These are phyloP conservation scores for Panus rudis DNA, from an alignment of 768 basidiomycete species.

Conservation along the genomic window DNA sequence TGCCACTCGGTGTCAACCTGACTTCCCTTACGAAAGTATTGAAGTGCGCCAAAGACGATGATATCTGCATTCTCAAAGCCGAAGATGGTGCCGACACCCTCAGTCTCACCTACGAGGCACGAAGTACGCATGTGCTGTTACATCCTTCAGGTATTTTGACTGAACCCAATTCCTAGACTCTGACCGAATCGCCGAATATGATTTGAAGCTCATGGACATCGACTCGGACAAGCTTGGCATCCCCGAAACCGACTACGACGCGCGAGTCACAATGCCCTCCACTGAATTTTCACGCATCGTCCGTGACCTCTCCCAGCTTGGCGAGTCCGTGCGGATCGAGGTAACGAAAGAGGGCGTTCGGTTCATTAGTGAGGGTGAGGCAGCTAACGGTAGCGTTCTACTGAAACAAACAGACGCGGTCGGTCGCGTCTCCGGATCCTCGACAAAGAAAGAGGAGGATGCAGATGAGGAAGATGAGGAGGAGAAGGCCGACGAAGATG, in stretches of 20 bases:
- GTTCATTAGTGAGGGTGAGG: slow-evolving; percentile 89
- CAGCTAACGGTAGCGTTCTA: slow-evolving; percentile 83
- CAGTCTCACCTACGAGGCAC: slow-evolving; percentile 84
- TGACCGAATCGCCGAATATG: slow-evolving; percentile 94
- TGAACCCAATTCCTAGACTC: slow-evolving; percentile 43
- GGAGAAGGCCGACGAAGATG: slow-evolving; percentile 43
- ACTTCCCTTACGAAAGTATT: slow-evolving; percentile 88
- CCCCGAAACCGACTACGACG: slow-evolving; percentile 96
- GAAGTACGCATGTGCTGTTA: slow-evolving; percentile 39
- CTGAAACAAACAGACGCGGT: slow-evolving; percentile 59
- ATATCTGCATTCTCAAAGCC: slow-evolving; percentile 85
- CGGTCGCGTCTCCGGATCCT: slow-evolving; percentile 26
- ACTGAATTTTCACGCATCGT: slow-evolving; percentile 89
- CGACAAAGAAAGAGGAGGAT: slow-evolving; percentile 29
- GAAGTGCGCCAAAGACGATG: slow-evolving; percentile 96
- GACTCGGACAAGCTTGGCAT: slow-evolving; percentile 92
- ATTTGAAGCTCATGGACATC: slow-evolving; percentile 99
- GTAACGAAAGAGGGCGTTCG: slow-evolving; percentile 93
- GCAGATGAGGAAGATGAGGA: slow-evolving; percentile 39
- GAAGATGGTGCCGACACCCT: slow-evolving; percentile 86
- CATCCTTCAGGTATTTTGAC: background rate
- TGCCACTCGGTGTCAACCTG: slow-evolving; percentile 86
- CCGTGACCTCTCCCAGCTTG: slow-evolving; percentile 81
- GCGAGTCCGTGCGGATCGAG: slow-evolving; percentile 93
- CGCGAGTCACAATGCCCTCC: slow-evolving; percentile 80